Evolutionary conservation across 441 rosid genomes (phyloP).

Genomic region (Isatis lusitanica): DNA sequence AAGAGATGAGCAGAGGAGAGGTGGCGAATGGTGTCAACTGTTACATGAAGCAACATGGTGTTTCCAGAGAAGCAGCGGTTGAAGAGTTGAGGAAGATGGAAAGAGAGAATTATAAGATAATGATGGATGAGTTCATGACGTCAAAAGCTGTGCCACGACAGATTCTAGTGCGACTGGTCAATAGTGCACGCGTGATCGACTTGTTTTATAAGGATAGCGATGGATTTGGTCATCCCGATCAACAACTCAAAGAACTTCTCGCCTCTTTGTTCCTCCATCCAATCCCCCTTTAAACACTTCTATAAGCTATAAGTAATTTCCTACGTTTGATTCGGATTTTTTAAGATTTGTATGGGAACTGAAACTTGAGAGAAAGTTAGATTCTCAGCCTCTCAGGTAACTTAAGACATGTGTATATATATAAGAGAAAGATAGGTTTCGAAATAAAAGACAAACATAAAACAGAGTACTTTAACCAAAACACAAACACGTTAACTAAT

Average conservation of each 20-base stretch:
- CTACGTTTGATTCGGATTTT: no score
- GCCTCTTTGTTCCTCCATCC: not conserved
- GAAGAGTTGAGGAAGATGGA: not conserved
- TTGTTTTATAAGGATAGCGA: not conserved
- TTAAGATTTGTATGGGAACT: no score
- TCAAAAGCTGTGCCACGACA: not conserved
- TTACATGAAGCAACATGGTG: slow-evolving; percentile 32
- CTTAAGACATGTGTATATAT: no score
- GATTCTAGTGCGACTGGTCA: not conserved
- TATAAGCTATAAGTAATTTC: no score
- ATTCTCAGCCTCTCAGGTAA: no score
- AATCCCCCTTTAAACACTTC: not conserved
- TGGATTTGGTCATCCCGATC: not conserved
- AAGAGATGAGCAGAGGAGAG: slow-evolving; percentile 22
- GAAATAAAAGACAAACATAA: no score
- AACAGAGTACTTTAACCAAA: no score
- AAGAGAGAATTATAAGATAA: not conserved
- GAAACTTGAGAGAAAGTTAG: no score
- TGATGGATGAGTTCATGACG: slow-evolving; percentile 5
- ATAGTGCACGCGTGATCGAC: not conserved
- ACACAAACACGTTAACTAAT: no score
- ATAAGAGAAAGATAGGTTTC: no score
- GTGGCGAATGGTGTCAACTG: slow-evolving; percentile 13
- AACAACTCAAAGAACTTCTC: not conserved
- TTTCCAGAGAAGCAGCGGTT: slow-evolving; percentile 6